phyloP scores from a whole-genome alignment of 2,329 filamentous ascomycete species.

The Microsporum canis region DNA sequence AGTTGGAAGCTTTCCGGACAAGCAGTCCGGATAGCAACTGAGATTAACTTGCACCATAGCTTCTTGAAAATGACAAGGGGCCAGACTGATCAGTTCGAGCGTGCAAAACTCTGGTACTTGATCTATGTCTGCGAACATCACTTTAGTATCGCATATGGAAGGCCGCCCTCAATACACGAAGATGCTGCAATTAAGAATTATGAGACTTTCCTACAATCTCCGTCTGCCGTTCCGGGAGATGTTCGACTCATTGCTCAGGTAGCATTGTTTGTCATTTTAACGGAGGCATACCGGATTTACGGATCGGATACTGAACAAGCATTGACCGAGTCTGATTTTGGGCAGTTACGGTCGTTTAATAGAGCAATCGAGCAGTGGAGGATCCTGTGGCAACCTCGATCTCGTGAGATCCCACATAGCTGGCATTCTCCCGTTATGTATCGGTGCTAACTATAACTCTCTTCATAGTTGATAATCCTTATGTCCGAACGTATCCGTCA shows the following conservation, averaged over 20 bases:
- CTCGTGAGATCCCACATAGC: constrained; percentile 23
- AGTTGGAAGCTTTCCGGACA: constrained; percentile 52
- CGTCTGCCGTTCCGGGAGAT: constrained; percentile 44
- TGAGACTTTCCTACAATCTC: constrained; percentile 44
- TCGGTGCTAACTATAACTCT: background rate
- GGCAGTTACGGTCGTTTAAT: constrained; percentile 38
- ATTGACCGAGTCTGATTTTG: constrained; percentile 41
- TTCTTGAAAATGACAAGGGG: constrained; percentile 41
- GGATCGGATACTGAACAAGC: constrained; percentile 45
- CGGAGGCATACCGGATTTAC: constrained; percentile 46
- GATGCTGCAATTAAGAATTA: constrained; percentile 48
- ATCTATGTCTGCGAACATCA: constrained; percentile 57
- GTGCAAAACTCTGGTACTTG: constrained; percentile 50
- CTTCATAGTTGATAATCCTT: constrained; percentile 31
- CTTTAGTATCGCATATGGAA: constrained; percentile 50
- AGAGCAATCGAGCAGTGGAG: constrained; percentile 45
- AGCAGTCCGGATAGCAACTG: constrained; percentile 48
- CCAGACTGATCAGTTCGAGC: constrained; percentile 41
- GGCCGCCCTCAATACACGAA: constrained; percentile 48
- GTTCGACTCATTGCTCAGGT: constrained; percentile 49
- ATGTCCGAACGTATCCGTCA: constrained; percentile 39
- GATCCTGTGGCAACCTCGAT: constrained; percentile 38
- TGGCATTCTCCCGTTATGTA: background rate
- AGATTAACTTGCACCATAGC: constrained; percentile 46
- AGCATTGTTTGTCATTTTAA: constrained; percentile 47